Evolutionary conservation across 306 rosid species (phyloP).

Genomic region (Herpetospermum pedunculosum): DNA sequence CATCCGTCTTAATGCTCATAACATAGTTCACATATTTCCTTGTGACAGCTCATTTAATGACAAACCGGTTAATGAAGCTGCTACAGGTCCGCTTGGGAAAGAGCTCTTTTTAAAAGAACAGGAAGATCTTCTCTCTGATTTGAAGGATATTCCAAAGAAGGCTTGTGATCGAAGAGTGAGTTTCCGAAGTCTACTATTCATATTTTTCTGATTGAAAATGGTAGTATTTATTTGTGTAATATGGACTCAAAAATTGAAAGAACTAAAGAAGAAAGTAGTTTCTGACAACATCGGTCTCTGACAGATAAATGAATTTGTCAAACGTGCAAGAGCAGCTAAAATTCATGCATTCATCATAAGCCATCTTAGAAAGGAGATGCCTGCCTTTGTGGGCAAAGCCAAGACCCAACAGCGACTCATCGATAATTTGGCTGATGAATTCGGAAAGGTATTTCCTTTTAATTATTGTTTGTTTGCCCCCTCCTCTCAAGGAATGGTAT

Average conservation of each 20-base stretch:
- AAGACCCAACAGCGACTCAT: conserved; percentile 69
- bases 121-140: conserved; percentile 76
- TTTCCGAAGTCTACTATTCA: background rate
- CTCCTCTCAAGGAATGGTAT: background rate
- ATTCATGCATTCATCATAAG: conserved; percentile 88
- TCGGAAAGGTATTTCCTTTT: conserved; percentile 49
- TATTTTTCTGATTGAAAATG: background rate
- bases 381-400: conserved; percentile 78
- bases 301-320: conserved; percentile 92
- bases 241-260: too few species aligned
- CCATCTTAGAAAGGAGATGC: conserved; percentile 86
- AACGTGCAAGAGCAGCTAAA: conserved; percentile 81
- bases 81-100: conserved; percentile 55
- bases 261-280: background rate
- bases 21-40: background rate
- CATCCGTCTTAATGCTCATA: background rate
- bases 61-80: conserved; percentile 39
- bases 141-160: conserved; percentile 87
- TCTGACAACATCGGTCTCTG: background rate
- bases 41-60: conserved; percentile 88
- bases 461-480: too few species aligned
- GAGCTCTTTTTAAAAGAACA: conserved; percentile 91
- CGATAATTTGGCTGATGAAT: conserved; percentile 62
- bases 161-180: conserved; percentile 92
- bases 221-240: background rate